phyloP scores from a whole-genome alignment of 345 rosid species.

The Microcos paniculata region DNA sequence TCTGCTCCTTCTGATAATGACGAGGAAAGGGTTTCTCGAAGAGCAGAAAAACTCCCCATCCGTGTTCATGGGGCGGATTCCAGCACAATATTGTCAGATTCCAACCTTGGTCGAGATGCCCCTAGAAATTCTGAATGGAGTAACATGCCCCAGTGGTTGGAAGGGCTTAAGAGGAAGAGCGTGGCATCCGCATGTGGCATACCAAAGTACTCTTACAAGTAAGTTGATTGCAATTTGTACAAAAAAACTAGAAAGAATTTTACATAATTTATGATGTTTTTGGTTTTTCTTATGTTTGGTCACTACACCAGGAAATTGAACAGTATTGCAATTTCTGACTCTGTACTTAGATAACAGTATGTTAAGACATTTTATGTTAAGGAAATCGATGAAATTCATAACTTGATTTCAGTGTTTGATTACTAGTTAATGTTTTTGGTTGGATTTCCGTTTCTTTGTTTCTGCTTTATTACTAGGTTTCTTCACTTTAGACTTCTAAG shows the following conservation, averaged over 20 bases:
- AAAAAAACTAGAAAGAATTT: too few relatives aligned
- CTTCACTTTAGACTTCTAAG: not conserved
- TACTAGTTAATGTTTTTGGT: not conserved
- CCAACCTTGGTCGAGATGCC: constrained; percentile 54
- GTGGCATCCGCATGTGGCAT: constrained; percentile 54
- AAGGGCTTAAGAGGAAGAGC: constrained; percentile 49
- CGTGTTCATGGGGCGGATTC: constrained; percentile 48
- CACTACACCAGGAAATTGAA: too few relatives aligned
- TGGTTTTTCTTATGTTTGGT: too few relatives aligned
- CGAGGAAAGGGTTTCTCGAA: constrained; percentile 45
- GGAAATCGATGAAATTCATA: not conserved
- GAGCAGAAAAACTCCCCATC: constrained; percentile 48
- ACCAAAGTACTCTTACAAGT: constrained; percentile 69
- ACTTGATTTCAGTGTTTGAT: not conserved
- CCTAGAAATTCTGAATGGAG: constrained; percentile 49
- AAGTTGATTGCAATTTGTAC: constrained; percentile 14
- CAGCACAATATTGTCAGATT: constrained; percentile 49
- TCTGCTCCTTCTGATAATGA: constrained; percentile 40
- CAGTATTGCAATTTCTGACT: too few relatives aligned
- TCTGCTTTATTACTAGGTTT: not conserved
- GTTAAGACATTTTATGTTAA: not conserved
- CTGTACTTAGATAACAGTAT: too few relatives aligned
- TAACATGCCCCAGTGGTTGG: constrained; percentile 54
- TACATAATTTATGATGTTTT: too few relatives aligned
- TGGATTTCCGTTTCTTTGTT: not conserved